Evolutionary conservation across 2,329 filamentous ascomycete genomes (phyloP), one percentile per base, ranked within the genome.

Genomic region (Ophiostoma perfectum): DNA sequence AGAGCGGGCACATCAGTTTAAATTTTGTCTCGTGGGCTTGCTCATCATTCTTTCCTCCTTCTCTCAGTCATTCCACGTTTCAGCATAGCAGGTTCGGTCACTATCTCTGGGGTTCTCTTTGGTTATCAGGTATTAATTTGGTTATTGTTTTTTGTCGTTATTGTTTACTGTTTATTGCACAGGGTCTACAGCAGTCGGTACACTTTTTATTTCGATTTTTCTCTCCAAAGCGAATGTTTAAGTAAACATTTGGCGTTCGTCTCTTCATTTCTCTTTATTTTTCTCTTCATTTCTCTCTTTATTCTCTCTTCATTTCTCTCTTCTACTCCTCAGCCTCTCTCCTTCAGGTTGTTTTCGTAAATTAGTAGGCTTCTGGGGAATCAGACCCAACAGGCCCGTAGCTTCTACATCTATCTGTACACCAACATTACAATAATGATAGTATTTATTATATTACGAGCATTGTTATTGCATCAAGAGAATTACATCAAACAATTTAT

Each of bases 341-440:
- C 27, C 27, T 27, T 27, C 27, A 27, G 55, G 27, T 60, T 60
- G 38, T 27, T 38, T 27, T 60, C 27, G 27, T 38, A 60, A 60
- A 60, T 60, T 38, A 12, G 14, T 60, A 18, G 55, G 55, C 55
- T 60, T 27, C 27, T 36, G 55, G 55, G 27, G 14, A 60, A 60
- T 60, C 55, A 60, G 55, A 39, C 55, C 55, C 55, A 38, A 12
- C 55, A 38, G 38, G 55, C 55, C 55, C 58, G 38, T 62, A 41
- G 58, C 58, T 16, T 62, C 58, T 62, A 27, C 27, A n/a, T 63
- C 60, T 63, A 12, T 63, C 5, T 39, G 14, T 27, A 63, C 60
- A 63, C 12, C 3, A 18, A 60, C 38, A 49, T 38, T 52, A 47
- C 18, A 55, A 18, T 55, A 63, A 42, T 42, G 18, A 63, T 63